Evolutionary conservation across 805 yeast species (phyloP).

Genomic region (Saccharomycopsis oosterbeekiorum): DNA sequence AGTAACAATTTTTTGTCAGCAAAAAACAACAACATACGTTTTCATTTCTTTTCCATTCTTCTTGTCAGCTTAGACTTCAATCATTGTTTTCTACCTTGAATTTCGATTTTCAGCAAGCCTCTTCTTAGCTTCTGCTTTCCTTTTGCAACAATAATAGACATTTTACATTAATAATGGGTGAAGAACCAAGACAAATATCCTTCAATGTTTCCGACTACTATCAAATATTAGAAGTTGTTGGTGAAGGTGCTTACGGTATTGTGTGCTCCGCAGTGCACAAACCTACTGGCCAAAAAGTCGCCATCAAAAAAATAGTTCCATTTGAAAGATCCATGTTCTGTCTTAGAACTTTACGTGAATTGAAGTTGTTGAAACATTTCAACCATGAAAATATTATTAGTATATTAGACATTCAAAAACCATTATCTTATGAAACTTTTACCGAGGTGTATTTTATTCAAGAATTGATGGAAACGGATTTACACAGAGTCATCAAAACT

Average conservation of each 20-base stretch:
- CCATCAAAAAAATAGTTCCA: conserved; percentile 70
- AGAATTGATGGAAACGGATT: conserved; percentile 69
- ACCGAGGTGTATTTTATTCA: conserved; percentile 68
- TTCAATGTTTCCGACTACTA: conserved; percentile 58
- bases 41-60: too few relatives aligned
- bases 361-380: conserved; percentile 54
- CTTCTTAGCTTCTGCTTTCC: not conserved
- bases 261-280: conserved; percentile 62
- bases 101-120: not conserved
- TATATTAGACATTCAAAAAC: conserved; percentile 57
- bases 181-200: conserved; percentile 35
- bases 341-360: conserved; percentile 60
- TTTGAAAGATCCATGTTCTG: conserved; percentile 57
- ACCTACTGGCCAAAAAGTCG: conserved; percentile 54
- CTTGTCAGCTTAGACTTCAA: not conserved
- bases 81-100: not conserved
- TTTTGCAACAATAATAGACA: not conserved
- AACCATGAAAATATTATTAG: conserved; percentile 66
- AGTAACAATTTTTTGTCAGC: too few relatives aligned
- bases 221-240: conserved; percentile 49
- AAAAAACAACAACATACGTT: too few relatives aligned
- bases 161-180: conserved; percentile 13
- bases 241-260: conserved; percentile 78
- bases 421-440: conserved; percentile 46
- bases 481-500: conserved; percentile 51